Percentiles rank a stretch among this genome's conserved stretches.
These are phyloP conservation scores for Glaciozyma martinii DNA, from an alignment of 768 basidiomycete species.

Conservation along the genomic window DNA sequence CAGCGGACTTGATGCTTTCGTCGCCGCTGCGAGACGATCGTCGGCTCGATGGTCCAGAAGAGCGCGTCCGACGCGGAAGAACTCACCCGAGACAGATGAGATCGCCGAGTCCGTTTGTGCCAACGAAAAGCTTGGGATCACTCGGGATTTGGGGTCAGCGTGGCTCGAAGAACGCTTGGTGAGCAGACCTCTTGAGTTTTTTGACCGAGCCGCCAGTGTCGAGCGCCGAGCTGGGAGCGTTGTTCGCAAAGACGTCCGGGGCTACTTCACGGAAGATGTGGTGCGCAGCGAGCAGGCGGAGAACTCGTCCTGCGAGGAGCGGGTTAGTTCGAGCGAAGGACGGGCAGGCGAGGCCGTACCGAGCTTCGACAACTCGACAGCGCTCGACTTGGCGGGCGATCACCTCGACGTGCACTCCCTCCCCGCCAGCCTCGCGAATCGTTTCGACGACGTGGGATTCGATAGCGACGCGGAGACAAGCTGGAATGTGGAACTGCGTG, in stretches of 20 bases:
- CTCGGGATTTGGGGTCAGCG: no score
- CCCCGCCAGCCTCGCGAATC: constrained; percentile 42
- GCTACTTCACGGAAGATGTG: constrained; percentile 61
- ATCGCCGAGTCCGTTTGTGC: constrained; percentile 31
- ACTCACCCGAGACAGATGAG: no score
- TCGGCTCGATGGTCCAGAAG: no score
- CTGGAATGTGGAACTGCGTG: constrained; percentile 33
- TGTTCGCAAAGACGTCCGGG: constrained; percentile 64
- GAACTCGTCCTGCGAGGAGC: constrained; percentile 51
- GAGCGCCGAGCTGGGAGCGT: constrained; percentile 58
- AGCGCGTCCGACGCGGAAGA: no score
- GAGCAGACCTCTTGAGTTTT: constrained; percentile 38
- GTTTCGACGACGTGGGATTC: constrained; percentile 44
- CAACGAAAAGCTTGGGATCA: constrained; percentile 25
- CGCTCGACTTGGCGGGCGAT: constrained; percentile 41
- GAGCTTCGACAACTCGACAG: constrained; percentile 39
- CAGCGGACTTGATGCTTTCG: constrained; percentile 9
- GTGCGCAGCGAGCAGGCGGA: constrained; percentile 68
- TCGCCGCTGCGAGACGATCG: constrained; percentile 11
- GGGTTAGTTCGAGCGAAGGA: background rate
- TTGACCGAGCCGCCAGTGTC: constrained; percentile 57
- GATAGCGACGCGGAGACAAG: constrained; percentile 36
- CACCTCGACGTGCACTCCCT: constrained; percentile 40
- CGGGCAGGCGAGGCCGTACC: constrained; percentile 36
- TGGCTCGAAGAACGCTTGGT: background rate